Evolutionary conservation across 2,329 filamentous ascomycete genomes (phyloP), one percentile per base, ranked within the genome.

Genomic region (Davidsoniella eucalypti): DNA sequence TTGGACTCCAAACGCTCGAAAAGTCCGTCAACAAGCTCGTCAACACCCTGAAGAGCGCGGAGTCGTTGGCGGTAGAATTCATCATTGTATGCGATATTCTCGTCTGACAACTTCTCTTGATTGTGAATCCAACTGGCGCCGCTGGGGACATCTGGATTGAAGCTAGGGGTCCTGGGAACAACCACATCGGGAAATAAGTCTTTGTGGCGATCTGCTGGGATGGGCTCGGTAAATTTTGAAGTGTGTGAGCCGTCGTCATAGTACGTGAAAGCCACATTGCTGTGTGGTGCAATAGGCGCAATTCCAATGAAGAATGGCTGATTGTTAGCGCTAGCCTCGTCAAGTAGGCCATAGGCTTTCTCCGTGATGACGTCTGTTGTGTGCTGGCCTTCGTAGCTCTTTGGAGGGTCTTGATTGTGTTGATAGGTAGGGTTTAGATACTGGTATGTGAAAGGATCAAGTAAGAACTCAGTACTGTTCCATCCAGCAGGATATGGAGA

Each of bases 361-460:
- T 68, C 57, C 0, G 69, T 65, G 17, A 75, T 63, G 2, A 78
- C 59, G 54, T 78, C 75, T 0, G 68, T 70, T 0, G 67, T 70
- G 58, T 78, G 73, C 36, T 72, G 59, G 2, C 73, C 73, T 38
- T 69, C 63, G 49, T 74, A 69, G 57, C 67, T 72, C 12, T 69
- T 63, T 0, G 75, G 75, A 0, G 65, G 57, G 1, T 77, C 70
- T 0, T 67, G 63, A 56, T 84, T 80, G 8, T 75, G 69, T 54
- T 80, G 73, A 59, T 78, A 80, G 4, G 72, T 78, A 1, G 75
- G 67, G 58, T 84, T 83, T 23, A 78, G 68, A 58, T 84, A 86
- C 25, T 73, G 67, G 57, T 85, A 85, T 0, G 81, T 85, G 55
- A 70, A 73, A 0, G 80, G 80, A 54, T 84, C 79, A 1, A 83